Base-by-base conservation (phyloP, 2,329 filamentous ascomycete species). In the Dryadomyces sulphureus region DNA sequence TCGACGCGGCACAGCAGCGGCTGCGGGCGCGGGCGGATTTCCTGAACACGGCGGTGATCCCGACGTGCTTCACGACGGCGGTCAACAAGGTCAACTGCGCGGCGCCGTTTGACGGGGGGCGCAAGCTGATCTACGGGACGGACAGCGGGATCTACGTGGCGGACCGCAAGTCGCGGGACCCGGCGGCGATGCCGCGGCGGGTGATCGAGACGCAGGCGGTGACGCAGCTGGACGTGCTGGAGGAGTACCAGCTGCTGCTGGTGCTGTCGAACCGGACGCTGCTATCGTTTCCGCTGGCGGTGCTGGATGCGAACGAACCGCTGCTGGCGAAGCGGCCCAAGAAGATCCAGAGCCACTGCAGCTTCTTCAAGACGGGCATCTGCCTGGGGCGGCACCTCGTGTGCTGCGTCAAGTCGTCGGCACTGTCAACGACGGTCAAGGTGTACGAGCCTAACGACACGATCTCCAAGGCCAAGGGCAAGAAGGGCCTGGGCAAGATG, bases 371-470 rank as follows among this genome's bases (percentile, higher is more conserved):
- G 65, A 84, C 88, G 17, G 92, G 92, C 35, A 93, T 95, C 57
- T 96, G 92, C 59, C 74, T 95, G 49, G 89, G 92, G 30, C 78
- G 92, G 51, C 92, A 96, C 60, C 72, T 98, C 45, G 92, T 98
- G 25, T 96, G 90, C 65, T 93, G 87, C 55, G 92, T 96, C 57
- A 96, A 94, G 68, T 94, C 87, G 36, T 90, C 84, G 17, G 85
- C 89, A 3, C 69, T 96, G 27, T 94, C 87, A 45, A 94, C 87
- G 14, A 96, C 90, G 2, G 94, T 98, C 69, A 96, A 96, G 65
- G 92, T 96, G n/a, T 96, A 87, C 64, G 90, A 98, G 65, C 92
- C 92, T 1, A 94, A 94, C 65, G 92, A 96, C 60, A 84, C 87
- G 51, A 83, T 94, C 72, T 82, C 84, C 46, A 92, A 89, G 67